These are phyloP conservation scores for Axilococcus clingmanii DNA, from an alignment of 139 green algal species.

Conservation along the genomic window DNA sequence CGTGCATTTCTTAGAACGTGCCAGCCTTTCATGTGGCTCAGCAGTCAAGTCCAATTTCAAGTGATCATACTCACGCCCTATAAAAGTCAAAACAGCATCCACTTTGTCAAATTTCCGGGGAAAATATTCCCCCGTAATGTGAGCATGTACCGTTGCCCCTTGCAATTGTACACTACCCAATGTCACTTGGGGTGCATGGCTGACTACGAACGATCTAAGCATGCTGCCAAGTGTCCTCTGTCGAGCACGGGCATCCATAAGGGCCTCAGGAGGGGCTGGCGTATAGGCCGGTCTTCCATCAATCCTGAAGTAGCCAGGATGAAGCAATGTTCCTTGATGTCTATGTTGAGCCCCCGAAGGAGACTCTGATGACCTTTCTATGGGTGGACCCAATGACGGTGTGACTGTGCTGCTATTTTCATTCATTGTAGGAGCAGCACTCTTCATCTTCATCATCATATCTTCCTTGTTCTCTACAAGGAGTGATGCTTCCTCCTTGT, in stretches of 20 bases:
- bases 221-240: slow-evolving; percentile 6
- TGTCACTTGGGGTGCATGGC: not conserved
- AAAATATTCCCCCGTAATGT: slow-evolving; percentile 26
- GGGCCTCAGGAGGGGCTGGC: slow-evolving; percentile 19
- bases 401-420: too few species aligned
- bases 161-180: slow-evolving; percentile 16
- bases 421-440: too few species aligned
- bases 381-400: too few species aligned
- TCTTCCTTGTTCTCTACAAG: too few species aligned
- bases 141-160: slow-evolving; percentile 13
- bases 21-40: slow-evolving; percentile 34
- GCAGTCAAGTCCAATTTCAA: slow-evolving; percentile 50
- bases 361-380: too few species aligned
- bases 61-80: slow-evolving; percentile 46
- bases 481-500: too few species aligned
- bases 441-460: too few species aligned
- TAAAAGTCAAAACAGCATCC: too few species aligned
- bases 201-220: not conserved
- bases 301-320: slow-evolving; percentile 18
- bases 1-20: slow-evolving; percentile 53
- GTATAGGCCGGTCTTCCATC: slow-evolving; percentile 15
- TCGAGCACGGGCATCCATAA: slow-evolving; percentile 7
- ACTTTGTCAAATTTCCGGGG: slow-evolving; percentile 21
- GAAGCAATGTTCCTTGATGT: too few species aligned
- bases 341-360: too few species aligned